Conservation (phyloP, 495 filamentous ascomycete species). For the Annulohypoxylon nitens region DNA sequence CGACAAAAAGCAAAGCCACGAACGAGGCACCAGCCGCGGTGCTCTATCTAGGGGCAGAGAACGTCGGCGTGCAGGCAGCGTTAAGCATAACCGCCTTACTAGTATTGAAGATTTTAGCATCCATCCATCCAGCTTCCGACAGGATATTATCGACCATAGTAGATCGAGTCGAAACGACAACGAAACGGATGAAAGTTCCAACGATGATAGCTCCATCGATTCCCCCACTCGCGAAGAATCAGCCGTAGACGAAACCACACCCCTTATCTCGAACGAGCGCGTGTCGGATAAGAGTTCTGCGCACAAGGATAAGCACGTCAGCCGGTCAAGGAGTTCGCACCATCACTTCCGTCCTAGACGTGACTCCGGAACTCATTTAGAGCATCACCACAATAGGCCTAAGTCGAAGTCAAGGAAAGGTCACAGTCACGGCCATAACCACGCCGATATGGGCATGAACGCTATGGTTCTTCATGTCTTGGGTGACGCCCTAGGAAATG, state of each 20-base stretch:
- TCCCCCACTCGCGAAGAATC: constrained; percentile 64
- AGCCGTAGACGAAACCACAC: constrained; percentile 60
- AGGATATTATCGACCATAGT: constrained; percentile 88
- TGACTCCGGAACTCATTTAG: constrained; percentile 64
- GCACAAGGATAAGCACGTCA: constrained; percentile 29
- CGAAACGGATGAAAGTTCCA: constrained; percentile 64
- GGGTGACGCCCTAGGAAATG: constrained; percentile 95
- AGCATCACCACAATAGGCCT: constrained; percentile 86
- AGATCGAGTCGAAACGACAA: constrained; percentile 61
- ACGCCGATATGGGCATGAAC: constrained; percentile 95
- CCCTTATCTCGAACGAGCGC: constrained; percentile 52
- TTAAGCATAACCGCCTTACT: constrained; percentile 63
- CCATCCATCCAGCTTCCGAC: constrained; percentile 89
- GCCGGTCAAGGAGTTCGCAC: constrained; percentile 36
- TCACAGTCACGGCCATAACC: constrained; percentile 74
- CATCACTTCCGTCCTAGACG: constrained; percentile 47
- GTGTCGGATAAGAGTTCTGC: constrained; percentile 41
- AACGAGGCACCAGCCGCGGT: constrained; percentile 53
- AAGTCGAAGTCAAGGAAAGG: constrained; percentile 68
- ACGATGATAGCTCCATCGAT: constrained; percentile 65
- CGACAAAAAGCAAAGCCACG: constrained; percentile 27
- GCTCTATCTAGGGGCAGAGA: constrained; percentile 57
- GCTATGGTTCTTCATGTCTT: constrained; percentile 97
- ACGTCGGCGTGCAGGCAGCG: constrained; percentile 66
- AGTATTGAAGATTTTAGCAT: constrained; percentile 82